phyloP scores from a whole-genome alignment of 768 basidiomycete species.

The Trametes sanguinea region DNA sequence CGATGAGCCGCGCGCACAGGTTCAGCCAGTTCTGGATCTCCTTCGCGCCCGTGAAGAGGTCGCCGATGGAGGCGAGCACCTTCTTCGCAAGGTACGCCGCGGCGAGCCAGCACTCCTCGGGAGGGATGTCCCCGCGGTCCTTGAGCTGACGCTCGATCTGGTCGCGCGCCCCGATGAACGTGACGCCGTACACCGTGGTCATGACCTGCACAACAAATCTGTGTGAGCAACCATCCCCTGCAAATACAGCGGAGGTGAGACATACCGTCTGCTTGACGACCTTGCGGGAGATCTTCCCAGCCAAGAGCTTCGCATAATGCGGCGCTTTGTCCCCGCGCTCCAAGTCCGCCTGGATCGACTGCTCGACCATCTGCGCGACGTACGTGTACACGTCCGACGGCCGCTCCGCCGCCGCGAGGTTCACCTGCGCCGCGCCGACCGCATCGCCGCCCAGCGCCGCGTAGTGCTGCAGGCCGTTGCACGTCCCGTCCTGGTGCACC shows the following conservation, averaged over 20 bases:
- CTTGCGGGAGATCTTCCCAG: constrained; percentile 85
- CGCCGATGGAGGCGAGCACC: constrained; percentile 83
- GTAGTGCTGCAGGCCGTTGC: constrained; percentile 98
- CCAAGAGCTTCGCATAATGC: constrained; percentile 57
- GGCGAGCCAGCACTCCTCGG: constrained; percentile 72
- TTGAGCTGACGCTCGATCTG: constrained; percentile 91
- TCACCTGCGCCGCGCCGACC: constrained; percentile 89
- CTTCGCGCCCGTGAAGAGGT: constrained; percentile 91
- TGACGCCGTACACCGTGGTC: constrained; percentile 99
- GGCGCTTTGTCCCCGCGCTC: constrained; percentile 36
- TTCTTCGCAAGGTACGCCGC: constrained; percentile 81
- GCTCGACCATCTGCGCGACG: constrained; percentile 85
- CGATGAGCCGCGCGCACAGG: constrained; percentile 76
- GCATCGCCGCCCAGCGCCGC: constrained; percentile 95
- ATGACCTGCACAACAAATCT: constrained; percentile 61
- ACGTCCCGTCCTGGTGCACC: constrained; percentile 97
- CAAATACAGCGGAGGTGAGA: background rate
- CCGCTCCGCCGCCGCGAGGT: constrained; percentile 77
- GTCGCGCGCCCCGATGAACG: constrained; percentile 89
- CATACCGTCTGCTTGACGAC: constrained; percentile 94
- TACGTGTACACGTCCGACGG: constrained; percentile 96
- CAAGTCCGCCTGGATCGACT: constrained; percentile 58
- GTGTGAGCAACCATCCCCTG: background rate
- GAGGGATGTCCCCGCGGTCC: constrained; percentile 69
- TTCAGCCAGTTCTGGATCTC: constrained; percentile 92